Conservation (phyloP, 176 grass and related monocot genomes). For the Aegilops umbellulata region DNA sequence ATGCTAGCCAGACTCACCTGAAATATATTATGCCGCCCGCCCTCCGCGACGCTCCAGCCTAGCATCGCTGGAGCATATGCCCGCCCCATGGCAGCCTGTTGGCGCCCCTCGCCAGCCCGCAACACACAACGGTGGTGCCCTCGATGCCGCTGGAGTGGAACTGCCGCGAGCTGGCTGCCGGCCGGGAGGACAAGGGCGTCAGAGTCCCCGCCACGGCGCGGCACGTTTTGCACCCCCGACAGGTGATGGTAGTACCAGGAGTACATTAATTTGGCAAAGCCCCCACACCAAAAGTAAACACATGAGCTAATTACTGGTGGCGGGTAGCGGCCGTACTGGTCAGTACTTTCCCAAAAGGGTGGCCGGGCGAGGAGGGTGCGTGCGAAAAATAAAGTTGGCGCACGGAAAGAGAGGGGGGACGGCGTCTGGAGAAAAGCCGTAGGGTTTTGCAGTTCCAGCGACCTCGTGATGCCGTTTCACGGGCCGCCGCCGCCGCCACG, state of each 20-base stretch:
- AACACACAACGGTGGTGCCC: neutral
- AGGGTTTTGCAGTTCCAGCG: constrained; percentile 27
- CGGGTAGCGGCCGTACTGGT: constrained; percentile 13
- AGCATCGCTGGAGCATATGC: constrained; percentile 8
- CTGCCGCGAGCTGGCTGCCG: neutral
- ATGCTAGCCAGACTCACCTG: neutral
- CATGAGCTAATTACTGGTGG: neutral
- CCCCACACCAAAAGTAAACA: constrained; percentile 7
- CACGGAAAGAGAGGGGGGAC: neutral
- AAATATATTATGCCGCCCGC: neutral
- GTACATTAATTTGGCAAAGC: neutral
- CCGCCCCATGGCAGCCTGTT: constrained; percentile 6
- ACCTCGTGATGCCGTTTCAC: constrained; percentile 13
- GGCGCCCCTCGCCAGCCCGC: neutral
- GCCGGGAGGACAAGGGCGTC: neutral
- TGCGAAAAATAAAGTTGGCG: neutral
- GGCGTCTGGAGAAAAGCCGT: neutral
- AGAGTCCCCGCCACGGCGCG: neutral
- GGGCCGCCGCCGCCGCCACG: constrained; percentile 26
- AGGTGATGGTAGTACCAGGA: neutral
- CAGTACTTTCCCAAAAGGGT: constrained; percentile 35
- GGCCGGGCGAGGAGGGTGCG: neutral
- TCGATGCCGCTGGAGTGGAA: neutral
- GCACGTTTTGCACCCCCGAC: constrained; percentile 2
- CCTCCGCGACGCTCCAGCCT: neutral